Conservation (phyloP, 108 stramenopile genomes). For the Pseudonitzschia multistriata region DNA sequence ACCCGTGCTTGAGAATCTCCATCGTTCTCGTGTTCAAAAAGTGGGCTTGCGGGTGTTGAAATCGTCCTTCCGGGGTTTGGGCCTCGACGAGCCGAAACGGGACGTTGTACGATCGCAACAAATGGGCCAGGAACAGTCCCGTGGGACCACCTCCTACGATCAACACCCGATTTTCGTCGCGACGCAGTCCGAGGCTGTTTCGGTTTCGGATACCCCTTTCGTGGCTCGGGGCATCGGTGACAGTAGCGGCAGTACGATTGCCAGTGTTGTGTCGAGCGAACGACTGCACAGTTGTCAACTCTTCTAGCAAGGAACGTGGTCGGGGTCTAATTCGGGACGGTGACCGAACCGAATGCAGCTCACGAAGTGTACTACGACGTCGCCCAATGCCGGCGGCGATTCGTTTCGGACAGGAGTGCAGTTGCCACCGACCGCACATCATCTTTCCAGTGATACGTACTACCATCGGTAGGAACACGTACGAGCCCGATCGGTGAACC, state of each 20-base stretch:
- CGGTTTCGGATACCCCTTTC: not conserved
- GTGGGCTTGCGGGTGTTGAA: slow-evolving; percentile 89
- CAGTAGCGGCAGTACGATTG: not conserved
- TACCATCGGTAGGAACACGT: no score
- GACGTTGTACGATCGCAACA: slow-evolving; percentile 56
- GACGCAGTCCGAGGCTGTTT: not conserved
- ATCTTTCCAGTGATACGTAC: not conserved
- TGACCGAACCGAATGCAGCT: not conserved
- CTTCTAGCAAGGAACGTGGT: not conserved
- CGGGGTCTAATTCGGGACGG: not conserved
- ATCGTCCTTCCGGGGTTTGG: slow-evolving; percentile 45
- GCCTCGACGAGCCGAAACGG: slow-evolving; percentile 58
- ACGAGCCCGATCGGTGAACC: no score
- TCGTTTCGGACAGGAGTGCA: not conserved
- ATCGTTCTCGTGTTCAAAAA: slow-evolving; percentile 91
- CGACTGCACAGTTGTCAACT: not conserved
- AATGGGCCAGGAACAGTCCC: slow-evolving; percentile 65
- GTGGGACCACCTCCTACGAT: slow-evolving; percentile 84
- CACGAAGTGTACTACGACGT: not conserved
- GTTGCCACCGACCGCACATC: not conserved
- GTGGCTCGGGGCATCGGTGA: not conserved
- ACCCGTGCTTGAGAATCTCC: slow-evolving; percentile 69
- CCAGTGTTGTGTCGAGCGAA: not conserved
- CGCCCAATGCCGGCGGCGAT: not conserved
- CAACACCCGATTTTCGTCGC: slow-evolving; percentile 26